Evolutionary conservation across 2,329 filamentous ascomycete species (phyloP), one percentile per base, ranked within the genome.

Genomic region (Venturia asperata): DNA sequence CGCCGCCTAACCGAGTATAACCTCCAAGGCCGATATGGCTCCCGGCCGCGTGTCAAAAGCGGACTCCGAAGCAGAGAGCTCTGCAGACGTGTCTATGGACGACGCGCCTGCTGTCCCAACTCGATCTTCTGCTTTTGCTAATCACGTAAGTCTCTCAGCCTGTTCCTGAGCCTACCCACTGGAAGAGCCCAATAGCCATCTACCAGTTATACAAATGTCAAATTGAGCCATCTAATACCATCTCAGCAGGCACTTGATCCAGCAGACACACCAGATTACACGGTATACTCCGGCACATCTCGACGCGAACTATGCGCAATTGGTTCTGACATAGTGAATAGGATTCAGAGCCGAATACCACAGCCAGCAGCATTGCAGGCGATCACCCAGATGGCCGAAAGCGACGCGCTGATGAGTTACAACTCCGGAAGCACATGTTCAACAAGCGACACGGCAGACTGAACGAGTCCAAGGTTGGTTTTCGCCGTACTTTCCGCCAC

Each of bases 371-470:
- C 76, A 86, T 96, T 70, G 87, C 83, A 65, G 93, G 92, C 64
- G 93, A 97, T 70, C 73, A 81, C 52, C 78, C 79, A 60, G 93
- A 97, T 79, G 92, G 91, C 39, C 87, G 92, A 63, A 95, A 89
- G 80, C 87, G 88, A 73, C 87, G 93, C 71, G 88, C 91, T 65
- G 92, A 97, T 74, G 92, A 88, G 66, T 91, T 92, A 69, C 89
- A 95, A 76, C 83, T 97, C 73, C 89, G 94, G 65, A 90, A 95
- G 75, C 96, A 88, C 75, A 91, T 97, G 68, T 89, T 97, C 71
- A 92, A 92, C 73, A 96, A 91, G 82, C 97, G 99, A 76, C 94
- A 97, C 73, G 91, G 96, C 72, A 85, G 88, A 64, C 78, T 99
- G 9, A 92, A 93, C 73, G 91, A 96, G 74, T 96, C 90, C 62